Evolutionary conservation across 768 basidiomycete species (phyloP), one percentile per base, ranked within the genome.

Genomic region (Lactarius quietus): DNA sequence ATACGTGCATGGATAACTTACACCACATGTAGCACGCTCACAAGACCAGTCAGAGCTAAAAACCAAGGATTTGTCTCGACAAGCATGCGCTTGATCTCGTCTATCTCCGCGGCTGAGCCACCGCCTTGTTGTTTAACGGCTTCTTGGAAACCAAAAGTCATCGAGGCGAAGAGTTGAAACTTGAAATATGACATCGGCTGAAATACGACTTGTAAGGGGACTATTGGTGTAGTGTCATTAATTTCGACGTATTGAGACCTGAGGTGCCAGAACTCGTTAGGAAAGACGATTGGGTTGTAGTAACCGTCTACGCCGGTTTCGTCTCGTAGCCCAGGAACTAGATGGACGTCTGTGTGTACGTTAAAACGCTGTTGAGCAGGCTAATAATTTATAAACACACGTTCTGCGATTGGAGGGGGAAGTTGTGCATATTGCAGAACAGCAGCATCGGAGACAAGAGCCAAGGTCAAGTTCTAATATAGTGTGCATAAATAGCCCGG

Each of bases 41-140:
- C 96, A 57, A 91, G 61, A 20, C 81, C 92, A 1, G 96, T 97
- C 54, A 95, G 76, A 28, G 80, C 89, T 62, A 98, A 82, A 78
- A 97, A 88, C 82, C 87, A 93, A 18, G 94, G 91, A 74, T 91
- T 91, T 3, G 90, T 93, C 76, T 93, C 91, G 17, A 89, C 80
- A 56, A 99, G 78, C 90, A 96, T 96, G 63, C 94, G 82, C 79
- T 99, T 99, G 71, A 99, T 77, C 78, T 98, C 96, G 74, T 99
- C 96, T 51, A 98, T 75, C 74, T 98, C 96, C 33, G 86, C 83
- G 14, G 79, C 79, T 33, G 81, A 80, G 2, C 79, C 78, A 17
- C 81, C 82, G 23, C 88, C 86, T 70, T 90, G 87, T 67, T 88
- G 83, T 73, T 88, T 86, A n/a, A 86, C 83, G 20, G 92, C 91